A percentile compares a stretch with the other conserved stretches of the same genome.
phyloP scores from a whole-genome alignment of 2,329 filamentous ascomycete species.

The Calycina herbarum region DNA sequence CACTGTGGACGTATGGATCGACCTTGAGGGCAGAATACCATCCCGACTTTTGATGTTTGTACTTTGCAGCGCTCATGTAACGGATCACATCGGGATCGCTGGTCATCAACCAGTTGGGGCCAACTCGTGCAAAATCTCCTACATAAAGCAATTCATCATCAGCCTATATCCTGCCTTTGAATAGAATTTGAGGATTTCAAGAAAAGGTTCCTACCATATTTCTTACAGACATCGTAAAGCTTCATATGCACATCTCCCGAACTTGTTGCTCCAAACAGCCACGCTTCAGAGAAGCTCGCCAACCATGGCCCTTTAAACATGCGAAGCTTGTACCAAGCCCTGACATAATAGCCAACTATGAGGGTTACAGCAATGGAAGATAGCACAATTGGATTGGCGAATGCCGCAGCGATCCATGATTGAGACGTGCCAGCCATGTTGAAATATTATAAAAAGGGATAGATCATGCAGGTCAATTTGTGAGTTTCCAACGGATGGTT shows the following conservation, averaged over 20 bases:
- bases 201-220: background rate
- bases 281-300: background rate
- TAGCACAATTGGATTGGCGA: background rate
- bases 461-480: background rate
- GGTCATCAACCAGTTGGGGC: slow-evolving; percentile 1
- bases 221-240: background rate
- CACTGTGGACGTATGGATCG: slow-evolving; percentile 4
- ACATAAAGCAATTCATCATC: background rate
- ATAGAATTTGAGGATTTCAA: background rate
- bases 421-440: background rate
- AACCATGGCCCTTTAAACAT: slow-evolving; percentile 6
- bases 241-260: background rate
- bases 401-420: background rate
- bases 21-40: slow-evolving; percentile 7
- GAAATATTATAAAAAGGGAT: background rate
- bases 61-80: background rate
- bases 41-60: background rate
- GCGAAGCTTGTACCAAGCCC: slow-evolving; percentile 1
- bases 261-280: background rate
- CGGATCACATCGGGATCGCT: slow-evolving; percentile 1
- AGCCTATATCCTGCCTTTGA: background rate
- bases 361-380: background rate
- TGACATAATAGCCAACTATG: slow-evolving; percentile 4
- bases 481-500: background rate
- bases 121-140: slow-evolving; percentile 6